These are phyloP conservation scores for Dendrostoma leiphaemia DNA, from an alignment of 2,329 filamentous ascomycete genomes.

Conservation along the genomic window DNA sequence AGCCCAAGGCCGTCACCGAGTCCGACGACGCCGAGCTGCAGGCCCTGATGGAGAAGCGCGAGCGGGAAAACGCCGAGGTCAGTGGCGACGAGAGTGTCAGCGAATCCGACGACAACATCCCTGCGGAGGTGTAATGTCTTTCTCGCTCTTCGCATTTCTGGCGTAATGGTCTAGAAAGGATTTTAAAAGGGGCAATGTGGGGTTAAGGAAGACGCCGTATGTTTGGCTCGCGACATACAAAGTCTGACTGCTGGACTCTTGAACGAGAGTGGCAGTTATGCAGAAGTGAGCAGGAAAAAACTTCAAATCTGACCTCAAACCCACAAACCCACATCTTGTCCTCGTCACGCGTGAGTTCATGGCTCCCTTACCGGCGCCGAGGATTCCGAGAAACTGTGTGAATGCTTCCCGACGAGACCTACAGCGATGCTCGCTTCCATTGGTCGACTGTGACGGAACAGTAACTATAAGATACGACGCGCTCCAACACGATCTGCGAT, in stretches of 20 bases:
- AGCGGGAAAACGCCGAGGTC: conserved; percentile 96
- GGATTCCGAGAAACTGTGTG: too few relatives aligned
- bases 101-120: conserved; percentile 87
- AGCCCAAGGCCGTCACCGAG: conserved; percentile 97
- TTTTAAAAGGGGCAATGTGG: conserved; percentile 1
- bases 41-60: conserved; percentile 98
- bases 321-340: background rate
- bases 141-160: conserved; percentile 15
- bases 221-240: background rate
- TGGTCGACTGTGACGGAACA: too few relatives aligned
- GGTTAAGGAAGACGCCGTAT: background rate
- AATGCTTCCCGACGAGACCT: too few relatives aligned
- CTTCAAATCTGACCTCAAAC: background rate
- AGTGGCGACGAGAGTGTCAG: conserved; percentile 96
- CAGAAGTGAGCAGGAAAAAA: background rate
- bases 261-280: background rate
- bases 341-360: background rate
- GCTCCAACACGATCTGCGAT: too few relatives aligned
- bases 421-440: too few relatives aligned
- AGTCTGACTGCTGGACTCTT: background rate
- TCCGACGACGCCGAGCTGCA: conserved; percentile 96
- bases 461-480: too few relatives aligned
- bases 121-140: conserved; percentile 10
- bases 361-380: too few relatives aligned
- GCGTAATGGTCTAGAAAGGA: conserved; percentile 14